Percentiles rank a stretch among this genome's conserved stretches.
phyloP scores from a whole-genome alignment of 1,284 basidiomycete genomes.

The Hymenochaete sp. region DNA sequence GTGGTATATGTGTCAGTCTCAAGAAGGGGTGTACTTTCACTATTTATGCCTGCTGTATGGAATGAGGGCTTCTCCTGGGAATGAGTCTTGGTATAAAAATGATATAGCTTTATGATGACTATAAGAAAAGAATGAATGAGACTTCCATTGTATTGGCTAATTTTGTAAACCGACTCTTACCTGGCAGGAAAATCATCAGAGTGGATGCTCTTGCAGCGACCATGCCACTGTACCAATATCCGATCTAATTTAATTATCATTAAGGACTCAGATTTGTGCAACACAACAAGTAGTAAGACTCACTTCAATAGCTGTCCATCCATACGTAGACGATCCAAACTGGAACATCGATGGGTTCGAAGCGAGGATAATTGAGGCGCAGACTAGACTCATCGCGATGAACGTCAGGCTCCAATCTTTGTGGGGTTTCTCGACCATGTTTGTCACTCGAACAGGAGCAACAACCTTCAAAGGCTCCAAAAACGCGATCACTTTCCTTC shows the following conservation, averaged over 20 bases:
- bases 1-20: conserved; percentile 3
- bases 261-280: background rate
- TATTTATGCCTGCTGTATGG: background rate
- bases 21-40: conserved; percentile 12
- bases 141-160: background rate
- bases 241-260: conserved; percentile 29
- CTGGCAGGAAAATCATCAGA: conserved; percentile 56
- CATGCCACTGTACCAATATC: conserved; percentile 64
- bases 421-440: conserved; percentile 18
- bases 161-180: conserved; percentile 31
- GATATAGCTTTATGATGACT: conserved; percentile 47
- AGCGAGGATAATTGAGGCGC: conserved; percentile 48
- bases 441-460: conserved; percentile 31
- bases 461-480: conserved; percentile 36
- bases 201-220: conserved; percentile 53
- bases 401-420: conserved; percentile 66
- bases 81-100: conserved; percentile 22
- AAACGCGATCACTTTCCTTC: conserved; percentile 1
- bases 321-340: conserved; percentile 56
- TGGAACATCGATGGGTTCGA: conserved; percentile 58
- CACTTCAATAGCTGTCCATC: conserved; percentile 64
- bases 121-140: conserved; percentile 1
- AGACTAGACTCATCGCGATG: conserved; percentile 48
- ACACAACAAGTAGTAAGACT: too few relatives aligned
- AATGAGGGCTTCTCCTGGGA: background rate